These are phyloP conservation scores for Sugiyamaella boreocaroliniensis DNA, from an alignment of 805 yeast species.

Conservation along the genomic window DNA sequence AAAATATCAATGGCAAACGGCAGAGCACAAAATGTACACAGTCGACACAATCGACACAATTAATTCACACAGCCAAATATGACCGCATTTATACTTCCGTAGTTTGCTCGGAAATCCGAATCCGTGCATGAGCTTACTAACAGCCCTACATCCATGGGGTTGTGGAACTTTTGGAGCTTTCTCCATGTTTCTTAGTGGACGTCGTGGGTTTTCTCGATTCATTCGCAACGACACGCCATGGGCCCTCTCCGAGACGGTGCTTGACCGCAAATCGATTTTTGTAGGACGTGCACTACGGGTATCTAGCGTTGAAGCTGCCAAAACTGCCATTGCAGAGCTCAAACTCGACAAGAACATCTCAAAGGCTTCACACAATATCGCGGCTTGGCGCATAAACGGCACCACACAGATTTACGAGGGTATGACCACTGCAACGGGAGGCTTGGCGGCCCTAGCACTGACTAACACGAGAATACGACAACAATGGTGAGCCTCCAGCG, in stretches of 20 bases:
- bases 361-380: slow-evolving; percentile 68
- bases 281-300: slow-evolving; percentile 53
- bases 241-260: slow-evolving; percentile 20
- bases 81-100: background rate
- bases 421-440: too few species aligned
- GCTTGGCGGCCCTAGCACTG: background rate
- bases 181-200: too few species aligned
- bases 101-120: background rate
- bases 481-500: slow-evolving; percentile 72
- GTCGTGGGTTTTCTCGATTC: background rate
- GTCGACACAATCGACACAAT: too few species aligned
- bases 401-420: too few species aligned
- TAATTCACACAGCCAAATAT: background rate
- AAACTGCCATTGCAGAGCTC: slow-evolving; percentile 38
- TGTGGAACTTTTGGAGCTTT: background rate
- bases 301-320: slow-evolving; percentile 37
- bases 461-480: slow-evolving; percentile 32
- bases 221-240: slow-evolving; percentile 3
- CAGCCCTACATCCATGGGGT: background rate
- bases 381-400: slow-evolving; percentile 60
- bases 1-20: too few species aligned
- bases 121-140: too few species aligned
- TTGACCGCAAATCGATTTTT: slow-evolving; percentile 57
- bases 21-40: too few species aligned
- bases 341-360: slow-evolving; percentile 40